These are phyloP conservation scores for Epichloe sibirici DNA, from an alignment of 2,329 filamentous ascomycete genomes.

Conservation along the genomic window DNA sequence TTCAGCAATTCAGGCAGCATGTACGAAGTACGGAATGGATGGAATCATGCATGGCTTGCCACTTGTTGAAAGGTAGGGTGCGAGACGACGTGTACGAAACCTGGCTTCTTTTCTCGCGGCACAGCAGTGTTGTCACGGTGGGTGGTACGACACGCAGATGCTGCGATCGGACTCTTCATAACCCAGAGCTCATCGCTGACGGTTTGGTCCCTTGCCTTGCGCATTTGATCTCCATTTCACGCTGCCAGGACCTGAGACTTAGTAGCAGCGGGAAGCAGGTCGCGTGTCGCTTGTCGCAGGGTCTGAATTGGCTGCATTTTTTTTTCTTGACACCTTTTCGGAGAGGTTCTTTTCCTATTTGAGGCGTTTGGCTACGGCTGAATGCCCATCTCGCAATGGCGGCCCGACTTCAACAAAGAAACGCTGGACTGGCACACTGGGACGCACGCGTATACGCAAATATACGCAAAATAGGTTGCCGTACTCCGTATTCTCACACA, in stretches of 20 bases:
- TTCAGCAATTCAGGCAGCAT: neutral
- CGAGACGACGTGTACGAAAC: neutral
- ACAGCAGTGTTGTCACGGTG: neutral
- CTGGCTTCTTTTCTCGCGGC: neutral
- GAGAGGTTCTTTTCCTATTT: no score
- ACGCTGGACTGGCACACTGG: neutral
- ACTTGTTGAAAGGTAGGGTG: neutral
- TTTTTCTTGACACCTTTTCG: neutral
- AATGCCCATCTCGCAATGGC: neutral
- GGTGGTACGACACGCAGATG: neutral
- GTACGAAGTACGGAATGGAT: neutral
- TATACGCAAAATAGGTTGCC: neutral
- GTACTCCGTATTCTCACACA: no score
- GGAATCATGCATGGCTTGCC: neutral
- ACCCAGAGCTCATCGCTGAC: neutral
- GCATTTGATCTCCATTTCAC: neutral
- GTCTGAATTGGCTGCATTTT: neutral
- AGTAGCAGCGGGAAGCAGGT: neutral
- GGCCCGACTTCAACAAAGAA: neutral
- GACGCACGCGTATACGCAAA: neutral
- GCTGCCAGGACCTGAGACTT: neutral
- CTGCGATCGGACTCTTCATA: neutral
- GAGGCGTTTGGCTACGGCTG: neutral
- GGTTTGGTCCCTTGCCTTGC: neutral
- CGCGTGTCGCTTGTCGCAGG: neutral